Conservation (phyloP, 148 eudicot genomes). For the Fallopia convolvulus region DNA sequence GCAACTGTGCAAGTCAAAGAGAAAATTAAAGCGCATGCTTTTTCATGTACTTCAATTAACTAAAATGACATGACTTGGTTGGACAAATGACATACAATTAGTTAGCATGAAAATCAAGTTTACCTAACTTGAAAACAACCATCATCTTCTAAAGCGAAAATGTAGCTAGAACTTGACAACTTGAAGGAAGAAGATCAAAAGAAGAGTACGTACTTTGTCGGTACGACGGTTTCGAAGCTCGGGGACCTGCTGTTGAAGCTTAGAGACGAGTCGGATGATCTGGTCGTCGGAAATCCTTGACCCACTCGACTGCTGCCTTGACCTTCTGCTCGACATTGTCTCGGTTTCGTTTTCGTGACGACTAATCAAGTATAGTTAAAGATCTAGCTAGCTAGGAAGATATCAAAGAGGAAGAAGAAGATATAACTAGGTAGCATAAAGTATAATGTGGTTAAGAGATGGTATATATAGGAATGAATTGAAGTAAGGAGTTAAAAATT, state of each 20-base stretch:
- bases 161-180: no score
- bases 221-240: conserved; percentile 56
- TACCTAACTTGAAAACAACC: neutral
- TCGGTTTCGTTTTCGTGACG: neutral
- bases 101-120: neutral
- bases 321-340: conserved; percentile 68
- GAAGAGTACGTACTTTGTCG: conserved; percentile 29
- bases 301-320: conserved; percentile 35
- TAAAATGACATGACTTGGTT: neutral
- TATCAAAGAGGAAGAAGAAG: neutral
- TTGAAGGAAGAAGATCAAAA: neutral
- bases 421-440: neutral
- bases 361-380: neutral
- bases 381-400: neutral
- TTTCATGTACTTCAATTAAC: neutral
- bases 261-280: conserved; percentile 64
- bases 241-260: conserved; percentile 71
- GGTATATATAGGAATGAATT: neutral
- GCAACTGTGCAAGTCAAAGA: neutral
- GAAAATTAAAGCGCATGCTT: neutral
- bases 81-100: neutral
- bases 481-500: neutral
- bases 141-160: neutral
- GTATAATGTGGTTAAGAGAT: neutral
- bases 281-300: conserved; percentile 68